Conservation (phyloP, 1,284 basidiomycete genomes). For the Rhodotorula sp. region DNA sequence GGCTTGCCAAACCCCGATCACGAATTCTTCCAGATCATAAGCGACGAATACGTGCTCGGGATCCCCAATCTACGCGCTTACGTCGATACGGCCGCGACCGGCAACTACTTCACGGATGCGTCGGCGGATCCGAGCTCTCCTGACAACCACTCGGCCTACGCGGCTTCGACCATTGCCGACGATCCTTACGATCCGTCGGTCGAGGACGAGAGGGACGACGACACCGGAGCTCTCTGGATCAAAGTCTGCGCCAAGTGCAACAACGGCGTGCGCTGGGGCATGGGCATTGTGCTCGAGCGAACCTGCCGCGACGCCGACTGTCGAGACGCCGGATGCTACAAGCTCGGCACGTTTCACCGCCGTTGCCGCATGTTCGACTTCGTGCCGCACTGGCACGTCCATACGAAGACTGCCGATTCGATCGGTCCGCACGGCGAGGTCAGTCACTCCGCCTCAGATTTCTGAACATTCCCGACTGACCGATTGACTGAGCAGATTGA, state of each 20-base stretch:
- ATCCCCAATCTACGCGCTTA: conserved; percentile 62
- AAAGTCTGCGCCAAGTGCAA: conserved; percentile 76
- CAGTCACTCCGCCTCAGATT: conserved; percentile 36
- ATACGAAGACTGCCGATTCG: conserved; percentile 58
- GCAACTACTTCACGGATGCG: conserved; percentile 30
- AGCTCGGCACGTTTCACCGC: conserved; percentile 65
- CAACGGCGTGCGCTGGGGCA: conserved; percentile 86
- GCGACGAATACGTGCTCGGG: conserved; percentile 73
- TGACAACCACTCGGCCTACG: conserved; percentile 7
- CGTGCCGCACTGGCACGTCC: conserved; percentile 76
- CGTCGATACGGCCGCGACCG: conserved; percentile 54
- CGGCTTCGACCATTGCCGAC: conserved; percentile 3
- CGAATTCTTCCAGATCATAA: conserved; percentile 80
- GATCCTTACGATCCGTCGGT: conserved; percentile 15
- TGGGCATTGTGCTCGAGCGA: conserved; percentile 80
- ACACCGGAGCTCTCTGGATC: conserved; percentile 39
- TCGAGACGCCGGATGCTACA: conserved; percentile 55
- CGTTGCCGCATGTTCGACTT: conserved; percentile 80
- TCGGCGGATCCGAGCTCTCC: background rate
- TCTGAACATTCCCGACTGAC: background rate
- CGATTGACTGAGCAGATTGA: conserved; percentile 44
- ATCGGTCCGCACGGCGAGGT: conserved; percentile 55
- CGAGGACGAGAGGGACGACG: background rate
- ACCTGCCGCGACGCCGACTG: conserved; percentile 75
- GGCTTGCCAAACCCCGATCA: conserved; percentile 69